Evolutionary conservation across 495 filamentous ascomycete species (phyloP).

Genomic region (Hypoxylon subgilvum): DNA sequence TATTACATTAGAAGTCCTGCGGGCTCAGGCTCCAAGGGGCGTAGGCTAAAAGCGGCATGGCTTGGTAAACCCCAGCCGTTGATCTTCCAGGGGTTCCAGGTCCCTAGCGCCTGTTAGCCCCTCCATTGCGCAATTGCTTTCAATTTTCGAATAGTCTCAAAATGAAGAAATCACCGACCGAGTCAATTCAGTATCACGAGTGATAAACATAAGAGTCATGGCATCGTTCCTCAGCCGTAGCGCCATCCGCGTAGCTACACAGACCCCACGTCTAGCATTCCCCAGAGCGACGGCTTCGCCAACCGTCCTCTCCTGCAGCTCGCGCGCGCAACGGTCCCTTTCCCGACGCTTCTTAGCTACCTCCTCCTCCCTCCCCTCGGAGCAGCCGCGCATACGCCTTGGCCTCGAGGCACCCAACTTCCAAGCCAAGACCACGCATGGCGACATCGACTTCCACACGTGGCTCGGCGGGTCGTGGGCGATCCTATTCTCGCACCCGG

Average conservation of each 20-base stretch:
- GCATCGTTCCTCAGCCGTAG: conserved; percentile 13
- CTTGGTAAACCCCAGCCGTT: too few species aligned
- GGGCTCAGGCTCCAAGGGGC: too few species aligned
- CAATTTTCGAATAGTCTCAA: not conserved
- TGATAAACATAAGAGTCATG: not conserved
- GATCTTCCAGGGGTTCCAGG: not conserved
- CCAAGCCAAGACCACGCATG: conserved; percentile 85
- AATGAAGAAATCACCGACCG: not conserved
- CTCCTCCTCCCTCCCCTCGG: conserved; percentile 1
- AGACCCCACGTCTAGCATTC: conserved; percentile 20
- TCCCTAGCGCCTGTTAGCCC: conserved; percentile 3
- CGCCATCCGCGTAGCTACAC: conserved; percentile 7
- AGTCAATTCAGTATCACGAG: not conserved
- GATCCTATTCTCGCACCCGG: conserved; percentile 95
- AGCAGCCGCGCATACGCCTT: conserved; percentile 70
- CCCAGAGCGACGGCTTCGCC: conserved; percentile 11
- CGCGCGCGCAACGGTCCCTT: not conserved
- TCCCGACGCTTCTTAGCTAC: conserved; percentile 13
- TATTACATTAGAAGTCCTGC: too few species aligned
- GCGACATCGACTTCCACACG: conserved; percentile 93
- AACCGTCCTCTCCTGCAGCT: not conserved
- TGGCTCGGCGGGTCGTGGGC: conserved; percentile 94
- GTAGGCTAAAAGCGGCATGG: too few species aligned
- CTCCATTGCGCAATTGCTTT: conserved; percentile 13
- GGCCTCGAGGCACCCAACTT: conserved; percentile 92